Percentiles rank a stretch among this genome's conserved stretches.
phyloP scores from a whole-genome alignment of 116 monocot genomes.

The Iris pallida region DNA sequence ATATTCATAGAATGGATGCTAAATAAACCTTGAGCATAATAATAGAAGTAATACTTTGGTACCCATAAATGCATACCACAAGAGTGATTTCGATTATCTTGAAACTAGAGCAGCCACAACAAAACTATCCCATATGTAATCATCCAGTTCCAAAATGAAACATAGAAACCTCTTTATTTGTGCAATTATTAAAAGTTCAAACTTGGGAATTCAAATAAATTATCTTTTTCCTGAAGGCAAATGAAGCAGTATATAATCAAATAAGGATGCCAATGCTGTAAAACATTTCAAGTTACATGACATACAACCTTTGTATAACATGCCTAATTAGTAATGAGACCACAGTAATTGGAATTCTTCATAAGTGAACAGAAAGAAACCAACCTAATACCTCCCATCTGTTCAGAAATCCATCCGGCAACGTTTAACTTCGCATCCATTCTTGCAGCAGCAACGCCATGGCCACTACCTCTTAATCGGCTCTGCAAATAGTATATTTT shows the following conservation, averaged over 20 bases:
- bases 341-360: not conserved
- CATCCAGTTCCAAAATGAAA: too few species aligned
- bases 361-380: not conserved
- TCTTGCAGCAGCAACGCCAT: constrained; percentile 95
- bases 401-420: constrained; percentile 94
- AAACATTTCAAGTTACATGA: not conserved
- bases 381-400: constrained; percentile 95
- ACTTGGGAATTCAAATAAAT: too few species aligned
- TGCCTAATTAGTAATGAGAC: not conserved
- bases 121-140: too few species aligned
- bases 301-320: not conserved
- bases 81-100: too few species aligned
- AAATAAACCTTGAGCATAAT: too few species aligned
- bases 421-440: constrained; percentile 98
- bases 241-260: not conserved
- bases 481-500: constrained; percentile 34
- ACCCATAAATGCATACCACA: too few species aligned
- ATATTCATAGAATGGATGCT: too few species aligned
- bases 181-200: too few species aligned
- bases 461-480: constrained; percentile 94
- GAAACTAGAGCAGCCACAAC: too few species aligned
- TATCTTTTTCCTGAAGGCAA: too few species aligned
- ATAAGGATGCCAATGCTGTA: not conserved
- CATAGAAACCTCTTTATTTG: too few species aligned
- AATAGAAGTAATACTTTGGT: too few species aligned